Evolutionary conservation across 2,329 filamentous ascomycete species (phyloP).

Genomic region (Fusarium nisikadoi): DNA sequence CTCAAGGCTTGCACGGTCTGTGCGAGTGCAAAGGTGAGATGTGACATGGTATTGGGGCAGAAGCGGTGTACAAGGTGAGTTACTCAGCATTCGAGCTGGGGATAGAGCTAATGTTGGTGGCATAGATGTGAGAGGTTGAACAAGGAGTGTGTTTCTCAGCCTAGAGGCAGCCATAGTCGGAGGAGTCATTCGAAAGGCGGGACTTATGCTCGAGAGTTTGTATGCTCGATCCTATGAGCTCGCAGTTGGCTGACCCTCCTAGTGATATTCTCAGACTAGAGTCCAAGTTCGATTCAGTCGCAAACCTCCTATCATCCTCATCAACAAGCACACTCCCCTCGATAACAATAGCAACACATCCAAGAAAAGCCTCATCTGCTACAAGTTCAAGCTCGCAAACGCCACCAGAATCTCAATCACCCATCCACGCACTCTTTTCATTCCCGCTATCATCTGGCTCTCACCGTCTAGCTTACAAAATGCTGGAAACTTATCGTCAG

Average conservation of each 20-base stretch:
- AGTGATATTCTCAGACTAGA: slow-evolving; percentile 14
- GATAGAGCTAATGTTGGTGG: neutral
- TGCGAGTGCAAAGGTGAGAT: slow-evolving; percentile 14
- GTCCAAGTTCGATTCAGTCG: slow-evolving; percentile 22
- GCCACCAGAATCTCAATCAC: neutral
- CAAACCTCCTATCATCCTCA: slow-evolving; percentile 1
- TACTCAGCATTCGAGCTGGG: rapidly evolving
- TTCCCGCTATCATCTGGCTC: neutral
- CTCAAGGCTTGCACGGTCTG: slow-evolving; percentile 16
- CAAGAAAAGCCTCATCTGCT: neutral
- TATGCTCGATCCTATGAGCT: neutral
- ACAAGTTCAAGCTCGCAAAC: neutral
- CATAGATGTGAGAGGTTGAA: slow-evolving; percentile 15
- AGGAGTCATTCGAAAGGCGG: neutral
- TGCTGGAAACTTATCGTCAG: slow-evolving; percentile 3
- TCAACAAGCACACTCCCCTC: neutral
- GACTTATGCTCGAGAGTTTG: slow-evolving; percentile 10
- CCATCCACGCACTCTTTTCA: neutral
- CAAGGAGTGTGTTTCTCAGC: slow-evolving; percentile 8
- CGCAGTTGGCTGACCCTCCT: neutral
- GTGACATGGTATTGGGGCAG: slow-evolving; percentile 7
- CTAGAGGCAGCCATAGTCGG: slow-evolving; percentile 9
- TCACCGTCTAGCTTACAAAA: neutral
- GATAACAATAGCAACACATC: neutral
- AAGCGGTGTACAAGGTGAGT: slow-evolving; percentile 10